Base-by-base conservation (phyloP, 345 rosid species). In the Pistacia integerrima region DNA sequence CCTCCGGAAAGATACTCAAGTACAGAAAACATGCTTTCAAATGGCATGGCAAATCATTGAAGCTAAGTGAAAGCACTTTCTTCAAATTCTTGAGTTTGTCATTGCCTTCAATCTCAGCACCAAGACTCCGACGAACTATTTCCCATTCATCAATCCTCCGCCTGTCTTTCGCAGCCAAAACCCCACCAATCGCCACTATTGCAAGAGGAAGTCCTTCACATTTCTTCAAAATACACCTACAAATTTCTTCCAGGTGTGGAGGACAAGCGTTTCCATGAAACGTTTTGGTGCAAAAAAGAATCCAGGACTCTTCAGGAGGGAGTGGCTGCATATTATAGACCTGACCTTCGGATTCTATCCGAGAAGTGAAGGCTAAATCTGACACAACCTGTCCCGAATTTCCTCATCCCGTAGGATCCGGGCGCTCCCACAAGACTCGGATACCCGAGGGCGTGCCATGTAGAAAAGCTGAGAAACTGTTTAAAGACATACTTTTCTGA, bases 181-280 rank as follows among this genome's bases (percentile, higher is more conserved):
- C 85, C 1, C 88, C 90, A 30, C 88, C 78, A 51, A 87, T 81
- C 11, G 88, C 90, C 63, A 83, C 86, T 1, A 87, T 84, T 25
- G 90, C 86, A 13, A 87, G 84, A 0, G 86, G 88, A 4, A 87
- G 54, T 14, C 86, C 90, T 28, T 70, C 82, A 35, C 90, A 87
- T 25, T 78, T 87, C 41, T 67, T 68, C 70, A 84, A 65, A 64
- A 87, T 79, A 0, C 41, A 60, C 5, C 28, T 49, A 5, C 84
- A 84, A 2, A 77, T 69, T 28, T 79, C 79, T 69, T 79, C 79
- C 30, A 87, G 63, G 35, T 84, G 64, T 17, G 78, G 33, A 35
- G 88, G 88, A 58, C 88, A 87, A 0, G 71, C 17, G 49, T 70
- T 76, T 17, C 77, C 73, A 10, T 67, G 80, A 46, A 83, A 83